Evolutionary conservation across 2,329 filamentous ascomycete species (phyloP).

Genomic region (Aureobasidium sp.): DNA sequence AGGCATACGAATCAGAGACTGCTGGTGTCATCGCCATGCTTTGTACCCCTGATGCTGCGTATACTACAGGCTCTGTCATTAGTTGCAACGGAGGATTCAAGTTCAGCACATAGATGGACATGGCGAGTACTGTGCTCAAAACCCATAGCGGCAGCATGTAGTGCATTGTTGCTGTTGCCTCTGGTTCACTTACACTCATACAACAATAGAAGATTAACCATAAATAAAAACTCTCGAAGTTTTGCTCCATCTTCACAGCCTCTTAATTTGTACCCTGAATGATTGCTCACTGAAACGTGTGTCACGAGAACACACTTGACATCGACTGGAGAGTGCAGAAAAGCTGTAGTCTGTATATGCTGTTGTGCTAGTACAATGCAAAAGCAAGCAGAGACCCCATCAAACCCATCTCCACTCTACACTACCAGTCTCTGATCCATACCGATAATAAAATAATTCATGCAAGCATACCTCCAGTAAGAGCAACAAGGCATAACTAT

Average conservation of each 20-base stretch:
- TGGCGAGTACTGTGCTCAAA: not conserved
- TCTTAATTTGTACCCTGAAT: not conserved
- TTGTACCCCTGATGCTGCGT: constrained; percentile 60
- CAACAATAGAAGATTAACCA: not conserved
- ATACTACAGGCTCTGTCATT: constrained; percentile 69
- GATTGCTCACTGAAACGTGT: not conserved
- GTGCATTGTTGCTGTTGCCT: not conserved
- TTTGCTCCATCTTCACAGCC: not conserved
- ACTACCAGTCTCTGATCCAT: not conserved
- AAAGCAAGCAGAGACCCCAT: not conserved
- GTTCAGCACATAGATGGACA: constrained; percentile 32
- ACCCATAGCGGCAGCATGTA: not conserved
- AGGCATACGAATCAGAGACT: constrained; percentile 59
- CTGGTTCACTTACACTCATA: too few relatives aligned
- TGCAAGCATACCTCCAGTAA: not conserved
- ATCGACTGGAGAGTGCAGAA: not conserved
- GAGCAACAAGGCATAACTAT: not conserved
- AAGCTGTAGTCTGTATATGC: not conserved
- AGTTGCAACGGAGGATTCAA: constrained; percentile 73
- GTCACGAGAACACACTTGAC: not conserved
- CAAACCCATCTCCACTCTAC: not conserved
- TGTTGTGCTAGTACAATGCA: not conserved
- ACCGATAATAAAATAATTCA: not conserved
- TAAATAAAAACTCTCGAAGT: not conserved
- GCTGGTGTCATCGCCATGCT: constrained; percentile 71